phyloP scores from a whole-genome alignment of 2,329 filamentous ascomycete species.

The Phaeosphaeriaceae sp. region DNA sequence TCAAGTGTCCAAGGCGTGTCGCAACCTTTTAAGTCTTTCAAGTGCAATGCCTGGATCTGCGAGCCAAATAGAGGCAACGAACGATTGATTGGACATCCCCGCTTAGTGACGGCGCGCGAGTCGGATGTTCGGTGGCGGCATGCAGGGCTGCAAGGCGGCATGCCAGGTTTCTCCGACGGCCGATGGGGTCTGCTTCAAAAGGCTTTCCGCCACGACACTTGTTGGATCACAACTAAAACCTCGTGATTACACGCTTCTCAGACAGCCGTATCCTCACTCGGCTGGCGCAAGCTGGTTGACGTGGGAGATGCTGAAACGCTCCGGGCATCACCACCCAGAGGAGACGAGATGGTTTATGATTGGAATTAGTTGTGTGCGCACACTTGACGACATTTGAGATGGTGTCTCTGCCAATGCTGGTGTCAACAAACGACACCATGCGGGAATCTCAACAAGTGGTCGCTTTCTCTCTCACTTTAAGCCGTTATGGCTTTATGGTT shows the following conservation, averaged over 20 bases:
- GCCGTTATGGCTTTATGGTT: neutral
- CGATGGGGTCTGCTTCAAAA: slow-evolving; percentile 5
- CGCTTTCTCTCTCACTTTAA: neutral
- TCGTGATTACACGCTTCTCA: slow-evolving; percentile 74
- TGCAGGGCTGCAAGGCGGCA: slow-evolving; percentile 11
- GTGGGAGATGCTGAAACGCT: slow-evolving; percentile 59
- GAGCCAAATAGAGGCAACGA: slow-evolving; percentile 31
- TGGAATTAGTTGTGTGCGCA: slow-evolving; percentile 49
- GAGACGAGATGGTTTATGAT: slow-evolving; percentile 56
- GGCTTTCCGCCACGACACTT: slow-evolving; percentile 18
- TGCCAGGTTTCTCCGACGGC: slow-evolving; percentile 26
- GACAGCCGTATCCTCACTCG: slow-evolving; percentile 63
- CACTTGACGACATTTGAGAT: neutral
- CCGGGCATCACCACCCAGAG: slow-evolving; percentile 57
- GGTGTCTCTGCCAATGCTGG: neutral
- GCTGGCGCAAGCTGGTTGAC: slow-evolving; percentile 53
- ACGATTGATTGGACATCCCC: slow-evolving; percentile 19
- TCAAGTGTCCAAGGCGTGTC: slow-evolving; percentile 15
- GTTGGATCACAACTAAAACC: slow-evolving; percentile 77
- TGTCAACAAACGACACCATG: neutral
- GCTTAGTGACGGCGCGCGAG: slow-evolving; percentile 22
- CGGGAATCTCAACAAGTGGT: neutral
- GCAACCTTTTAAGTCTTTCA: slow-evolving; percentile 25
- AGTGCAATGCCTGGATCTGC: slow-evolving; percentile 27
- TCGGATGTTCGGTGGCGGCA: slow-evolving; percentile 4